A percentile compares a stretch with the other conserved stretches of the same genome.
phyloP scores from a whole-genome alignment of 371 early-diverging fungal species.

The Saksenaea oblongispora region DNA sequence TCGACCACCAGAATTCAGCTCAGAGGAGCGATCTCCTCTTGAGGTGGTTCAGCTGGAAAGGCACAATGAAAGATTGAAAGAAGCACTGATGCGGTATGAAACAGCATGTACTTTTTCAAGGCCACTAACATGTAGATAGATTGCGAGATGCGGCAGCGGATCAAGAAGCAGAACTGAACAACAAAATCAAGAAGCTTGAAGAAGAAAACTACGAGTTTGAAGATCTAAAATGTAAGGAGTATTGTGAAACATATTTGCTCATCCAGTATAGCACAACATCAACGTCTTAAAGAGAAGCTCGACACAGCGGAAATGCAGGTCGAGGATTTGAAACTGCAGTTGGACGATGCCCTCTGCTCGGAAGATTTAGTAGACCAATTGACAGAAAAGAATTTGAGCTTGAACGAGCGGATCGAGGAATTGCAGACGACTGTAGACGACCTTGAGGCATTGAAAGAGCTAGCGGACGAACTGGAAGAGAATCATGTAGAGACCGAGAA shows the following conservation, averaged over 20 bases:
- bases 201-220: constrained; percentile 62
- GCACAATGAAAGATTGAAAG: constrained; percentile 87
- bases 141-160: constrained; percentile 80
- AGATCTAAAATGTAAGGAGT: constrained; percentile 39
- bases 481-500: constrained; percentile 86
- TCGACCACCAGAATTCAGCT: constrained; percentile 30
- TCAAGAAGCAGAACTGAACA: constrained; percentile 68
- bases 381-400: constrained; percentile 75
- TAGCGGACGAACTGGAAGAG: constrained; percentile 92
- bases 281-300: constrained; percentile 58
- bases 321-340: constrained; percentile 79
- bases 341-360: constrained; percentile 84
- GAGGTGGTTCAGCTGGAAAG: constrained; percentile 71
- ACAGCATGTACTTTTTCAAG: neutral
- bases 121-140: constrained; percentile 27
- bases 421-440: constrained; percentile 78
- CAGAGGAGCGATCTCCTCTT: constrained; percentile 49
- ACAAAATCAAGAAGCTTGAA: constrained; percentile 68
- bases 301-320: constrained; percentile 69
- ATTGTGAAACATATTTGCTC: neutral
- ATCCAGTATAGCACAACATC: constrained; percentile 46
- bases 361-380: constrained; percentile 82
- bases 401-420: constrained; percentile 79
- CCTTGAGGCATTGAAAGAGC: constrained; percentile 86
- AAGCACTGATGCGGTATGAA: constrained; percentile 73